These are phyloP conservation scores for Parathielavia hyrcaniae DNA, from an alignment of 495 filamentous ascomycete genomes.

Conservation along the genomic window DNA sequence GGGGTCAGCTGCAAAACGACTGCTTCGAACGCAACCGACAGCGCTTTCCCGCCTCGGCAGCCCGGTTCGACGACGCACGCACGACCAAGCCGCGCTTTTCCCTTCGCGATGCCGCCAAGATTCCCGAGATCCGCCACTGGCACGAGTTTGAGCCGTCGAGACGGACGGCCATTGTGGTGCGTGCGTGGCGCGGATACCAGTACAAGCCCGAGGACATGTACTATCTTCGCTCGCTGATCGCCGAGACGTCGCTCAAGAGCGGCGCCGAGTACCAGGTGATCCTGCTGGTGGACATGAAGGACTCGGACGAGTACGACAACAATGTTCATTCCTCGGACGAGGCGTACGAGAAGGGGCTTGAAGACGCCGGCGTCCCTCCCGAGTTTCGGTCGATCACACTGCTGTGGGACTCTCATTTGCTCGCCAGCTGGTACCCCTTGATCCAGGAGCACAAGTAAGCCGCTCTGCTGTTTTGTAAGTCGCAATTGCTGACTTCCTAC, in stretches of 20 bases:
- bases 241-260: conserved; percentile 48
- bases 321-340: conserved; percentile 49
- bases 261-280: conserved; percentile 56
- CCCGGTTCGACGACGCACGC: conserved; percentile 23
- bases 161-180: conserved; percentile 38
- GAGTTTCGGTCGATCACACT: conserved; percentile 53
- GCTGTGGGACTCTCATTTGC: conserved; percentile 48
- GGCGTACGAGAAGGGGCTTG: conserved; percentile 44
- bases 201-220: conserved; percentile 39
- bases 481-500: background rate
- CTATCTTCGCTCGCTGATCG: conserved; percentile 51
- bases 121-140: conserved; percentile 30
- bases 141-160: conserved; percentile 28
- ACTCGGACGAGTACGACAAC: conserved; percentile 36
- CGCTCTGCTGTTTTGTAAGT: background rate
- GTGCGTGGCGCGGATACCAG: conserved; percentile 40
- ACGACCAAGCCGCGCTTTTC: conserved; percentile 25
- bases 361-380: conserved; percentile 44
- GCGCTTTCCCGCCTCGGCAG: conserved; percentile 45
- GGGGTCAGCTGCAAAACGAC: conserved; percentile 66
- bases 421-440: conserved; percentile 38
- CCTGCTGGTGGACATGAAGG: conserved; percentile 53
- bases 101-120: conserved; percentile 20
- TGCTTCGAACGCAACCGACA: conserved; percentile 62
- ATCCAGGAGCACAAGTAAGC: conserved; percentile 33